Evolutionary conservation across 768 basidiomycete genomes (phyloP), one percentile per base, ranked within the genome.

Genomic region (Russula brevipes): DNA sequence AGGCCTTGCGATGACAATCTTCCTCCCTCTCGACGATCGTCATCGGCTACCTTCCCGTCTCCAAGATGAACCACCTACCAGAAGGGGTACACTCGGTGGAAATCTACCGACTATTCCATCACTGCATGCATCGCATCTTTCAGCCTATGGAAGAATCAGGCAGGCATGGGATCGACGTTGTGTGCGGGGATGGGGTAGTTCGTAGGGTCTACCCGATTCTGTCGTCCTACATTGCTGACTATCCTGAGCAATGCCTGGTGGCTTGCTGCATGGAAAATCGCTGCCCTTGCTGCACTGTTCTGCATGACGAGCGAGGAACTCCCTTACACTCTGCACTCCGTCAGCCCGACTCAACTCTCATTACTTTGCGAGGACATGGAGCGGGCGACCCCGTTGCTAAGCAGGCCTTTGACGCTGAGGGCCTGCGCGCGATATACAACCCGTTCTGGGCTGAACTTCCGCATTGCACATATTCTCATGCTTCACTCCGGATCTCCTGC

Each of bases 371-470:
- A 42, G 41, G 41, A 10, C 7, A 50, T 33, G 11, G 33, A 33
- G 49, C n/a, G n/a, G n/a, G n/a, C n/a, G n/a, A n/a, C n/a, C n/a
- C n/a, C n/a, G n/a, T n/a, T n/a, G n/a, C n/a, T n/a, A n/a, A n/a
- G n/a, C n/a, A n/a, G n/a, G n/a, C n/a, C n/a, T n/a, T n/a, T n/a
- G n/a, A n/a, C n/a, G n/a, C n/a, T n/a, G n/a, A 31, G 1, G 49
- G 49, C 1, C 6, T 49, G 5, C 30, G 11, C 3, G 30, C 30
- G 4, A 31, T 50, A 12, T 33, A 7, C 8, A 8, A 61, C 1
- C 68, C 70, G 1, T 71, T 70, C 55, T 72, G 69, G 66, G 41
- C 6, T 8, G n/a, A 19, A 2, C 17, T 46, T 11, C 45, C 45
- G 4, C n/a, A 46, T n/a, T 19, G n/a, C 2, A 46, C 10, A 46